Evolutionary conservation across 2,329 filamentous ascomycete genomes (phyloP), one percentile per base, ranked within the genome.

Genomic region (Fusarium devonianum): DNA sequence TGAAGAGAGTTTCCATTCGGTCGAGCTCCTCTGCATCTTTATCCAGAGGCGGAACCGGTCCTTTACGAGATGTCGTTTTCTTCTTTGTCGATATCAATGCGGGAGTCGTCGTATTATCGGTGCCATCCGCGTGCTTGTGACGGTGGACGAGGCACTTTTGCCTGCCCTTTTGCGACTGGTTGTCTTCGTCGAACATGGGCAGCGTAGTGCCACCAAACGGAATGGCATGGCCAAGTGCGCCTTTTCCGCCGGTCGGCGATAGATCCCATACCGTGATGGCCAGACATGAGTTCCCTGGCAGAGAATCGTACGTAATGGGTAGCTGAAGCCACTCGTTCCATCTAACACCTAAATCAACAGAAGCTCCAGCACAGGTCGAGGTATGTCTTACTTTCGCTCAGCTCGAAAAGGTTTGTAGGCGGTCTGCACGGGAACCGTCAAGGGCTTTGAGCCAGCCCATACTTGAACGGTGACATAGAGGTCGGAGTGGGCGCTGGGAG

Each of bases 241-340:
- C 83, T 26, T 83, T 78, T 5, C 85, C 86, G 9, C 89, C 90
- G 9, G 87, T 84, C 0, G 92, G 91, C 2, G 90, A 95, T 12
- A 97, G 73, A 68, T 99, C 95, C 94, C 94, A 99, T 49, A 97
- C 75, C 1, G 95, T 99, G 50, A 99, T 90, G 14, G 92, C 92
- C 25, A 99, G 80, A 66, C 90, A 89, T 2, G 92, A 86, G 64
- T 91, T 90, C 32, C 87, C 77, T 1, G 94, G 92, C 1, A 96
- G 82, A 49, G 88, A 87, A 54, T 89, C 87, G 71, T 97, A 94
- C 4, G 86, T 82, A 53, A 97, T 85, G 1, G 94, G 93, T 28
- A 99, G 77, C 22, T 88, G 85, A 19, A 99, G 83, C 94, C 95
- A 99, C 75, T 97, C 93, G 69, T 96, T 96, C 94, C 94, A 97